Conservation (phyloP, 805 yeast genomes). For the Vanderwaltozyma verrucispora region DNA sequence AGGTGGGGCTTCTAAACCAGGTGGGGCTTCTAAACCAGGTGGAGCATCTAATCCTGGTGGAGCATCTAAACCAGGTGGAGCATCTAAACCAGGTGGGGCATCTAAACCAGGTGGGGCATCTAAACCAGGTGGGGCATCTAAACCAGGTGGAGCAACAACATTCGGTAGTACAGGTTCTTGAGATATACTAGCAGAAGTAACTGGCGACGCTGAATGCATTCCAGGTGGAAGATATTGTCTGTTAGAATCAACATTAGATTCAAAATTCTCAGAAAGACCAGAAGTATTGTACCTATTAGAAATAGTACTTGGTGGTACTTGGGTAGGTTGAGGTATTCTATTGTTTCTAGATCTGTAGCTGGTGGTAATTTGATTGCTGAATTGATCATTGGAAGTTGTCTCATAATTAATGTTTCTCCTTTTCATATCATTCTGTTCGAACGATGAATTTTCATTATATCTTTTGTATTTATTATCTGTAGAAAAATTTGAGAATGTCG, state of each 20-base stretch:
- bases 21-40: conserved; percentile 12
- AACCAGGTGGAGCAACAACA: background rate
- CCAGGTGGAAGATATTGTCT: too few relatives aligned
- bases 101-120: conserved; percentile 8
- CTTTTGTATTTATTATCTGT: background rate
- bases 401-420: background rate
- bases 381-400: background rate
- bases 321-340: background rate
- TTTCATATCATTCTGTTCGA: background rate
- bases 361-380: background rate
- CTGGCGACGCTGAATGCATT: too few relatives aligned
- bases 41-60: conserved; percentile 16
- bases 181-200: too few relatives aligned
- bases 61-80: conserved; percentile 8
- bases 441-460: background rate
- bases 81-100: conserved; percentile 6
- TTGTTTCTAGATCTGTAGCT: background rate
- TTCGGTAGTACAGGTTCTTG: too few relatives aligned
- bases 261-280: too few relatives aligned
- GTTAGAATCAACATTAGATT: too few relatives aligned
- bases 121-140: background rate
- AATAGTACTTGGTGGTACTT: too few relatives aligned
- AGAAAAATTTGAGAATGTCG: background rate
- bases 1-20: conserved; percentile 12
- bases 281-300: too few relatives aligned